Evolutionary conservation across 1,139 yeast genomes (phyloP).

Genomic region (Candida sp.): DNA sequence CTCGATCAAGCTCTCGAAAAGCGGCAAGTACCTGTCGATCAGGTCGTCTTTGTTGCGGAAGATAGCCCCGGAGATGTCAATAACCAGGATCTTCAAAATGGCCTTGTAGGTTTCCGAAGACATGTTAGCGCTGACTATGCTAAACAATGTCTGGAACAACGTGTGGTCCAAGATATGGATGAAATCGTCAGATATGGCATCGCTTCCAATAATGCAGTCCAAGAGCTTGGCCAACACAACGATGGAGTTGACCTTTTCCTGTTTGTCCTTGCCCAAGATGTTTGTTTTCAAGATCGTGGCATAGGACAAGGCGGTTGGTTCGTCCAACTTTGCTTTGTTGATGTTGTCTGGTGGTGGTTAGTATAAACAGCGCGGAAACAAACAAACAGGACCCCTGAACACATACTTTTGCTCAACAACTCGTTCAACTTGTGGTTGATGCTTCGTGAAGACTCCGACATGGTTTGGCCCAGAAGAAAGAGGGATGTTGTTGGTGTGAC

Average conservation of each 20-base stretch:
- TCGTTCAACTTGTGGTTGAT: constrained; percentile 52
- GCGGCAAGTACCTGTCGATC: constrained; percentile 41
- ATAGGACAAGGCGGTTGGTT: constrained; percentile 37
- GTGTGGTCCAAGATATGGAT: constrained; percentile 42
- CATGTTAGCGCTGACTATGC: constrained; percentile 48
- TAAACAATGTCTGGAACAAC: constrained; percentile 46
- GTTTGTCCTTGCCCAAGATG: constrained; percentile 51
- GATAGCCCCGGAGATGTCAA: constrained; percentile 49
- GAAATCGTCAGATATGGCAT: constrained; percentile 45
- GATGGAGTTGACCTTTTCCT: constrained; percentile 56
- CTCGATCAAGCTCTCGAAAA: constrained; percentile 47
- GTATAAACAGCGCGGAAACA: background rate
- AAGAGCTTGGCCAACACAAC: constrained; percentile 57
- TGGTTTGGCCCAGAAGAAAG: constrained; percentile 4
- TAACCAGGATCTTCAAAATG: constrained; percentile 47
- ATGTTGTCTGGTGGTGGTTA: constrained; percentile 22
- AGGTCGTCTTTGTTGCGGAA: constrained; percentile 37
- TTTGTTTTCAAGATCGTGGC: constrained; percentile 40
- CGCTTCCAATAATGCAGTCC: constrained; percentile 46
- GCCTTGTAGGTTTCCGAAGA: constrained; percentile 56
- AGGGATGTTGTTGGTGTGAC: background rate
- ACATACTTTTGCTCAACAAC: constrained; percentile 43
- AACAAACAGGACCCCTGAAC: background rate
- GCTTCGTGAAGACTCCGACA: constrained; percentile 44
- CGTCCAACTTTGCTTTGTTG: constrained; percentile 36